A percentile compares a stretch with the other conserved stretches of the same genome.
These are phyloP conservation scores for Haplosporangium sp. DNA, from an alignment of 371 early-diverging fungal species.

Conservation along the genomic window DNA sequence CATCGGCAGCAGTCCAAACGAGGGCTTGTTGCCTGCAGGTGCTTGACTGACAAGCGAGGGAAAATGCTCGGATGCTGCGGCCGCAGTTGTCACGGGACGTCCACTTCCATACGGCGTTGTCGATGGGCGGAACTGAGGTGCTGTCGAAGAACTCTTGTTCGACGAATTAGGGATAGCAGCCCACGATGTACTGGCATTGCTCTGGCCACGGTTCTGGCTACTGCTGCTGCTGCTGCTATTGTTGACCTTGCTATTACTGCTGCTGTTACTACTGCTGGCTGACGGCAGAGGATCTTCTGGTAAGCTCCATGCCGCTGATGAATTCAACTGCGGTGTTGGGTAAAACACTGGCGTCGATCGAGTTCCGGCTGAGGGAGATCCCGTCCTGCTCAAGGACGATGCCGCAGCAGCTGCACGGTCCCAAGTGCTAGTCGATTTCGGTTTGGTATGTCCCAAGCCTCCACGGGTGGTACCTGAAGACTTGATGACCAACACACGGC, in stretches of 20 bases:
- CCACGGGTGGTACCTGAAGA: constrained; percentile 60
- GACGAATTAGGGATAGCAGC: constrained; percentile 29
- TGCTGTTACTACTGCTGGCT: background rate
- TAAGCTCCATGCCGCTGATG: constrained; percentile 58
- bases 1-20: constrained; percentile 56
- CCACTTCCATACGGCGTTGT: constrained; percentile 1
- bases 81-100: constrained; percentile 10
- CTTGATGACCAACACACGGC: constrained; percentile 62
- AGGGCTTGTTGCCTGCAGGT: constrained; percentile 55
- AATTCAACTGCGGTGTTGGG: constrained; percentile 55
- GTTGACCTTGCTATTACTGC: background rate
- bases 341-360: constrained; percentile 35
- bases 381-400: constrained; percentile 33
- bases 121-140: constrained; percentile 48
- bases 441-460: constrained; percentile 43
- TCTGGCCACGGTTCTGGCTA: background rate
- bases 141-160: constrained; percentile 9
- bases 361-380: constrained; percentile 34
- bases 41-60: constrained; percentile 34
- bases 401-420: constrained; percentile 61
- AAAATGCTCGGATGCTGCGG: constrained; percentile 24
- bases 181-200: constrained; percentile 26
- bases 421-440: constrained; percentile 60
- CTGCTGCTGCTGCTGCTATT: constrained; percentile 11
- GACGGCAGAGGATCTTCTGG: too few relatives aligned